These are phyloP conservation scores for Acanthamoeba culbertsoni DNA, from an alignment of 208 protist species.

Conservation along the genomic window DNA sequence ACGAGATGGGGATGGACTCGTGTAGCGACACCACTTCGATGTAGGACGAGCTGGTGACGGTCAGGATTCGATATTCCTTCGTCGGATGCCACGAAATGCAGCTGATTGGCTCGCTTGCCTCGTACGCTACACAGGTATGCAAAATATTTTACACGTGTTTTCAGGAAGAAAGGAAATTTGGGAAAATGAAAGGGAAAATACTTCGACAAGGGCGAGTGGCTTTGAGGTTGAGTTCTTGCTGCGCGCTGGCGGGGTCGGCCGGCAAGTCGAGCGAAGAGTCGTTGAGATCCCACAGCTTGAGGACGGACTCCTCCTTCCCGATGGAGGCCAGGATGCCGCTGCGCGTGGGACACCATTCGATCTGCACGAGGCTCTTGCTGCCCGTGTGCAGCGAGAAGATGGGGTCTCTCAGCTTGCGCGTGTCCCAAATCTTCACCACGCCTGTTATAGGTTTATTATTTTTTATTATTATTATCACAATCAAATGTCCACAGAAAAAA, in stretches of 20 bases:
- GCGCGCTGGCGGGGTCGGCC: neutral
- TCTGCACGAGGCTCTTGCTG: conserved; percentile 52
- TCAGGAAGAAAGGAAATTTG: neutral
- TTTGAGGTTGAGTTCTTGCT: conserved; percentile 41
- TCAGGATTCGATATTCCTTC: conserved; percentile 72
- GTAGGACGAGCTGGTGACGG: conserved; percentile 60
- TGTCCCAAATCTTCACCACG: conserved; percentile 78
- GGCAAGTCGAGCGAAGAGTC: neutral
- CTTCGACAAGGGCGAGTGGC: conserved; percentile 24
- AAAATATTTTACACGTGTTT: neutral
- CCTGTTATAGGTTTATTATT: neutral
- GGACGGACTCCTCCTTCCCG: conserved; percentile 13
- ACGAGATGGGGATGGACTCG: conserved; percentile 69
- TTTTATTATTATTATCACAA: neutral
- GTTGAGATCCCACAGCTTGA: conserved; percentile 75
- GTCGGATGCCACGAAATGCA: conserved; percentile 69
- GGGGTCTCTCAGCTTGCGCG: conserved; percentile 68
- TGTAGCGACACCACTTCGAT: conserved; percentile 66
- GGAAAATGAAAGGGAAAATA: neutral
- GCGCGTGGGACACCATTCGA: conserved; percentile 78
- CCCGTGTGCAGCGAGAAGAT: conserved; percentile 6
- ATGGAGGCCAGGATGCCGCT: conserved; percentile 69
- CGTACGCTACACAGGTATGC: neutral
- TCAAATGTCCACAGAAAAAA: too few relatives aligned
- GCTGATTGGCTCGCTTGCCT: conserved; percentile 43